Conservation (phyloP, 208 protist species). For the Acanthamoeba sp. region DNA sequence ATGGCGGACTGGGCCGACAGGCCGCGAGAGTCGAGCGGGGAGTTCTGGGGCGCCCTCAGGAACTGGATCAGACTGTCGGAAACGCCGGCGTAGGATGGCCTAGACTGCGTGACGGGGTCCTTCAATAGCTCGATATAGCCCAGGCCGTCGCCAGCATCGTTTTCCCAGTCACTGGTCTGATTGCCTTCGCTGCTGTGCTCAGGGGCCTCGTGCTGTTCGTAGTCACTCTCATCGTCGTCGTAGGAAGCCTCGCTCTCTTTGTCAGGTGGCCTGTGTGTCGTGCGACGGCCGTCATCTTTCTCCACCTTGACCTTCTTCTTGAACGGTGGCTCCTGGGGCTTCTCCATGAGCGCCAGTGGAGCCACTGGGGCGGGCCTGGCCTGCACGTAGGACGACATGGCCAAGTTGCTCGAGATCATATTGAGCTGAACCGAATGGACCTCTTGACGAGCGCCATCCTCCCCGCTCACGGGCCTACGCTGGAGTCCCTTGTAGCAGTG, state of each 20-base stretch:
- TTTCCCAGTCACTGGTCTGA: slow-evolving; percentile 35
- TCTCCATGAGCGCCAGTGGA: neutral
- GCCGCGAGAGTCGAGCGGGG: too few relatives aligned
- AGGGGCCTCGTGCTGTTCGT: neutral
- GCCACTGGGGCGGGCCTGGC: neutral
- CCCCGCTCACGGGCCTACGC: neutral
- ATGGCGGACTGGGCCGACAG: neutral
- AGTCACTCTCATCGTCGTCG: neutral
- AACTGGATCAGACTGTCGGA: slow-evolving; percentile 7
- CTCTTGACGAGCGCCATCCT: neutral
- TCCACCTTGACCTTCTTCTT: neutral
- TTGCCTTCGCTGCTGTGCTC: slow-evolving; percentile 27
- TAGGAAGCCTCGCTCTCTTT: neutral
- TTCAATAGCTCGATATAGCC: neutral
- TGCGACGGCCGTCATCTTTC: neutral
- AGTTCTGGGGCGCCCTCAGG: neutral
- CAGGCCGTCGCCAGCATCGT: neutral
- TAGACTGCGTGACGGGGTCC: neutral
- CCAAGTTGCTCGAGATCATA: too few relatives aligned
- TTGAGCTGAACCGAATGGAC: too few relatives aligned
- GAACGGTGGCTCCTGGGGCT: neutral
- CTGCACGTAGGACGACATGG: neutral
- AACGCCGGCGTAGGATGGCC: neutral
- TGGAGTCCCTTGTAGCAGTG: slow-evolving; percentile 39
- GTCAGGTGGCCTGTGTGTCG: neutral